These are phyloP conservation scores for Rhinocladiella mackenziei DNA, from an alignment of 2,329 filamentous ascomycete genomes.

Conservation along the genomic window DNA sequence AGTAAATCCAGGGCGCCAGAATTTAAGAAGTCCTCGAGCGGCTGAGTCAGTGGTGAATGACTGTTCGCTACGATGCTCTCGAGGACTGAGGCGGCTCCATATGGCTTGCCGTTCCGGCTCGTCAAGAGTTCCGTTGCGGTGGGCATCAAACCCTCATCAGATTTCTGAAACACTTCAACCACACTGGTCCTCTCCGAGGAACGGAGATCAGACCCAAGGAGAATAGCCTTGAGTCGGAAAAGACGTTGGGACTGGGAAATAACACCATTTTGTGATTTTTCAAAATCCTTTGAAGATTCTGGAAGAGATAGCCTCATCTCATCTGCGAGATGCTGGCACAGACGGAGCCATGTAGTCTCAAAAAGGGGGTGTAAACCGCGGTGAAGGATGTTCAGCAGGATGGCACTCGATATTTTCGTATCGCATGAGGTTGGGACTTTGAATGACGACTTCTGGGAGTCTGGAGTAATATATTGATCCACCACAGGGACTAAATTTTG, in stretches of 20 bases:
- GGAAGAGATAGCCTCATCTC: conserved; percentile 71
- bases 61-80: conserved; percentile 49
- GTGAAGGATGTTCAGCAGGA: conserved; percentile 37
- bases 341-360: conserved; percentile 56
- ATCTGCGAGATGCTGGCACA: conserved; percentile 60
- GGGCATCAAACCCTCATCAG: conserved; percentile 36
- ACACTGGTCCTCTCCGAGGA: conserved; percentile 2
- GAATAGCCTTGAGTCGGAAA: conserved; percentile 52
- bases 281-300: conserved; percentile 74
- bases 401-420: conserved; percentile 38
- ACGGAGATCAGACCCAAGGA: conserved; percentile 7
- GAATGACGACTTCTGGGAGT: conserved; percentile 48
- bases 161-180: conserved; percentile 17
- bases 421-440: conserved; percentile 42
- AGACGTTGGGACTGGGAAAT: conserved; percentile 65
- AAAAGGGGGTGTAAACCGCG: conserved; percentile 42
- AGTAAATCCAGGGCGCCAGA: conserved; percentile 58
- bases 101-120: conserved; percentile 61
- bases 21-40: conserved; percentile 46
- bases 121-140: conserved; percentile 50
- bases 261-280: conserved; percentile 66
- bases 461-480: conserved; percentile 50
- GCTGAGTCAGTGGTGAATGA: background rate
- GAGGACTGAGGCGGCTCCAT: conserved; percentile 59
- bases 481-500: conserved; percentile 52